Percentiles rank a stretch among this genome's conserved stretches.
phyloP scores from a whole-genome alignment of 2,329 filamentous ascomycete species.

The Colletotrichum gloeosporioides region DNA sequence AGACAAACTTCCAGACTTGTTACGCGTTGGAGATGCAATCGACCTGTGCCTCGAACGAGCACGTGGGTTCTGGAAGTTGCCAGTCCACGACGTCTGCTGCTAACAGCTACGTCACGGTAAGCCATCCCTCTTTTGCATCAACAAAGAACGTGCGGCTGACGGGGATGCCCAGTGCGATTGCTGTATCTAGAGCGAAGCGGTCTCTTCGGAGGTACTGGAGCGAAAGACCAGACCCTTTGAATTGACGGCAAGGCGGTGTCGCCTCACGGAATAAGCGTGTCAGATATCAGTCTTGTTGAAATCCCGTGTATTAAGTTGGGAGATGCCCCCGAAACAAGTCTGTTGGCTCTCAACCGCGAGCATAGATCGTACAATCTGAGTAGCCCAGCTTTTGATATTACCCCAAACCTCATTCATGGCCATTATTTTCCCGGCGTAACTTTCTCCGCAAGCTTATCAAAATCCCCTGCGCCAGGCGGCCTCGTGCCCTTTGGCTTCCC shows the following conservation, averaged over 20 bases:
- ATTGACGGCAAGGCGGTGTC: background rate
- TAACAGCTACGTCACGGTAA: background rate
- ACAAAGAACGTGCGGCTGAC: background rate
- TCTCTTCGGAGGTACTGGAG: fast-evolving
- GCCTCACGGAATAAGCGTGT: background rate
- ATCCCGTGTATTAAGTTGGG: background rate
- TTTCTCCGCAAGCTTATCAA: background rate
- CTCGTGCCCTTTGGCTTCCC: background rate
- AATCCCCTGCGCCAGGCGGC: background rate
- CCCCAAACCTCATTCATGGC: background rate
- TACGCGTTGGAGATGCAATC: background rate
- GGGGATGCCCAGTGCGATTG: background rate
- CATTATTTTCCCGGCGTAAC: background rate
- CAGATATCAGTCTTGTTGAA: background rate
- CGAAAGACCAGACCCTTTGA: fast-evolving
- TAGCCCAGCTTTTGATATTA: fast-evolving
- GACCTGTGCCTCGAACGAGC: background rate
- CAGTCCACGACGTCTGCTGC: background rate
- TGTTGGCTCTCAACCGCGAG: background rate
- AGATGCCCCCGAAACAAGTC: background rate
- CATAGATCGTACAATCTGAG: background rate
- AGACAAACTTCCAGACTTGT: background rate
- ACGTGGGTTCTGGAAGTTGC: background rate
- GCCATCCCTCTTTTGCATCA: background rate
- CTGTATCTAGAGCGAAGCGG: background rate